Evolutionary conservation across 805 yeast genomes (phyloP).

Genomic region (Wickerhamomyces kurtzmanii): DNA sequence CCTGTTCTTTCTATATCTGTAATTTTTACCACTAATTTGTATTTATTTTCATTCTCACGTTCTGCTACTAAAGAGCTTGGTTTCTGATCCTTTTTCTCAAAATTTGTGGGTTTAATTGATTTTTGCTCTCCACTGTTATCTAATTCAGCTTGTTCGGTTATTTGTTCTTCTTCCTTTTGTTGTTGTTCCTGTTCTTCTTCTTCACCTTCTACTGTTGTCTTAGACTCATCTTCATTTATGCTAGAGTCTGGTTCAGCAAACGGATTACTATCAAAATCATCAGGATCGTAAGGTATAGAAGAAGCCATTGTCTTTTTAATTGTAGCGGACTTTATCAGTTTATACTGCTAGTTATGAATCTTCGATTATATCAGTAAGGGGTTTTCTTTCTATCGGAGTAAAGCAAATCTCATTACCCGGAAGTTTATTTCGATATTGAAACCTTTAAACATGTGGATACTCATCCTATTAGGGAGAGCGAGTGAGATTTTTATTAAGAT

Average conservation of each 20-base stretch:
- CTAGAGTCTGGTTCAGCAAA: constrained; percentile 37
- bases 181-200: constrained; percentile 4
- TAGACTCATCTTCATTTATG: constrained; percentile 1
- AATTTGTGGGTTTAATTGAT: too few relatives aligned
- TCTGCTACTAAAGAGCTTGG: constrained; percentile 12
- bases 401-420: too few relatives aligned
- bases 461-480: too few relatives aligned
- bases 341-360: not conserved
- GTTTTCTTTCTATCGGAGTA: too few relatives aligned
- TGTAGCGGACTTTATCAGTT: too few relatives aligned
- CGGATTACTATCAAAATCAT: constrained; percentile 52
- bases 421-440: too few relatives aligned
- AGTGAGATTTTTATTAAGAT: too few relatives aligned
- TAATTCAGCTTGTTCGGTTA: constrained; percentile 1
- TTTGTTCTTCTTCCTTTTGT: constrained; percentile 1
- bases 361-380: too few relatives aligned
- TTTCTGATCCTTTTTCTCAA: constrained; percentile 2
- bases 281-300: constrained; percentile 37
- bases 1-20: constrained; percentile 63
- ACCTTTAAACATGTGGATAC: too few relatives aligned
- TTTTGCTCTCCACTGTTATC: too few relatives aligned
- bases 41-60: constrained; percentile 17
- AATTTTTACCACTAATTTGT: constrained; percentile 44
- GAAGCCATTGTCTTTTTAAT: constrained; percentile 32
- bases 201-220: constrained; percentile 1